These are phyloP conservation scores for Toxoplasma gondii DNA, from an alignment of 169 alveolate genomes.

Conservation along the genomic window DNA sequence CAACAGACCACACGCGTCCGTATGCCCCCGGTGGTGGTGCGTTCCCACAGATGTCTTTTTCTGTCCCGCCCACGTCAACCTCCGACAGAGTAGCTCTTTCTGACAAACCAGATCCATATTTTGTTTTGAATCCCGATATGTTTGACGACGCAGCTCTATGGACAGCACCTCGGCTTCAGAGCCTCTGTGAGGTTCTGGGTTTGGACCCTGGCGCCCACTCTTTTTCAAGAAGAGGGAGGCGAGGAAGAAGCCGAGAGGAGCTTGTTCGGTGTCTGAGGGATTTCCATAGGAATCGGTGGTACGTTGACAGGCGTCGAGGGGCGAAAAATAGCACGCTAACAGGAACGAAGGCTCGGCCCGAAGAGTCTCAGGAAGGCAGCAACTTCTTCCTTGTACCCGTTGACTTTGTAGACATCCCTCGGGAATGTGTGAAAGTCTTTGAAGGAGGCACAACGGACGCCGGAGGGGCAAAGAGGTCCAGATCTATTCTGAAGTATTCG, in stretches of 20 bases:
- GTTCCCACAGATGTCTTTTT: not conserved
- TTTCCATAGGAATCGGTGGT: not conserved
- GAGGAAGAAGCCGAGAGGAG: not conserved
- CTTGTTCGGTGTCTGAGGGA: not conserved
- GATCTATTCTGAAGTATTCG: not conserved
- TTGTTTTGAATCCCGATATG: slow-evolving; percentile 18
- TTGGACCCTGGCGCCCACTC: not conserved
- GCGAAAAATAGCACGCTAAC: not conserved
- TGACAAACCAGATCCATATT: not conserved
- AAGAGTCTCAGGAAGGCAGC: slow-evolving; percentile 7
- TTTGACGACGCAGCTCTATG: slow-evolving; percentile 26
- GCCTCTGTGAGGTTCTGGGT: not conserved
- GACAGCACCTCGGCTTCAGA: not conserved
- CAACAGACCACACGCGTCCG: too few relatives aligned
- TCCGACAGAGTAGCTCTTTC: not conserved
- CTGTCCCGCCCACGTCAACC: not conserved
- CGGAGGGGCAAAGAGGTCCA: not conserved
- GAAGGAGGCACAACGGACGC: not conserved
- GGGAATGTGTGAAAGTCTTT: not conserved
- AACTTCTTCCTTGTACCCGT: slow-evolving; percentile 37
- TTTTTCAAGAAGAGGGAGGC: not conserved
- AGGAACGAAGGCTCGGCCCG: not conserved
- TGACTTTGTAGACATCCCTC: slow-evolving; percentile 1
- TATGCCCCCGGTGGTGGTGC: too few relatives aligned
- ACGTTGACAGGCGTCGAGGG: not conserved